Evolutionary conservation across 352 stramenopile genomes (phyloP), one percentile per base, ranked within the genome.

Genomic region (Phytophthora tubulina): DNA sequence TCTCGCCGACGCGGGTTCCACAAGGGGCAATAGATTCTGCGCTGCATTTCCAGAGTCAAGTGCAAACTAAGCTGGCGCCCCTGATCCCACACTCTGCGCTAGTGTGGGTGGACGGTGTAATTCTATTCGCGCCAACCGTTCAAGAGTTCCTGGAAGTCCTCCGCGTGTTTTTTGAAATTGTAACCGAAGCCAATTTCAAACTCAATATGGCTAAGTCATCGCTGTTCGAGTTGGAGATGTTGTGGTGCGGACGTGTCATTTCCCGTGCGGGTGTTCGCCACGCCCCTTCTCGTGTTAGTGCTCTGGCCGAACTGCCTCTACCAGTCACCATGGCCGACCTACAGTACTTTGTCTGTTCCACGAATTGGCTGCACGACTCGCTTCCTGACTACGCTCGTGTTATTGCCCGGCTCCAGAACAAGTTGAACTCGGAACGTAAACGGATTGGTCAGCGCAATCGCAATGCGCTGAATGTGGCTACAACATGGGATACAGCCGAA

Each of bases 241-340:
- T 57, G 31, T 81, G 70, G 64, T 75, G 73, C 35, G 70, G 63
- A 5, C 44, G 57, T 4, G 13, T 77, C 6, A 62, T 80, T 21
- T 51, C 27, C 1, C 39, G 49, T 9, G 15, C 35, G 14, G 58
- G 63, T 31, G 31, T 77, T 11, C 36, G 58, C 9, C 61, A 69
- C 3, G 69, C 74, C 30, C 48, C 69, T 0, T 13, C 27, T 3
- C 14, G 63, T 13, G 38, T 77, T 0, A 2, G 48, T 32, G 58
- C 52, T 3, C 55, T 53, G 5, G 8, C 31, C 2, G n/a, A n/a
- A 0, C 31, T 54, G 2, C 42, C 42, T 17, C 27, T 53, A 3
- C 55, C 55, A 3, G 31, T 2, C 1, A 31, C 42, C 5, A 6
- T 63, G 2, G 55, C 15, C 6, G 42, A 63, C 3, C 11, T 53